A percentile compares a stretch with the other conserved stretches of the same genome.
Conservation (phyloP, 2,329 filamentous ascomycete species). For the Alternaria sp. region DNA sequence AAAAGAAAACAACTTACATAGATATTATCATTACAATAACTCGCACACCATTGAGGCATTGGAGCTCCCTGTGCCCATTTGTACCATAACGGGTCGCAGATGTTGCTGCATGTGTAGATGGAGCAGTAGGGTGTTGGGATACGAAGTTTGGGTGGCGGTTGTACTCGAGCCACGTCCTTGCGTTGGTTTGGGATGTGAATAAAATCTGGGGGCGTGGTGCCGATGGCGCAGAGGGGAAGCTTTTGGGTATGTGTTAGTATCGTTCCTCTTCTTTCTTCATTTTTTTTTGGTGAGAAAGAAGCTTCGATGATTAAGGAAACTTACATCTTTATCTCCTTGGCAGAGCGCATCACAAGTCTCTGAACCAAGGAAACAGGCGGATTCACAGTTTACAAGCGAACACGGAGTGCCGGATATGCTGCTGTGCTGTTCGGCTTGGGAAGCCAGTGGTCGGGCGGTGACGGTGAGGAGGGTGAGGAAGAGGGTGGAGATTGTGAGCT, state of each 20-base stretch:
- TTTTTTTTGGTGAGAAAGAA: too few relatives aligned
- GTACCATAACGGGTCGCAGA: background rate
- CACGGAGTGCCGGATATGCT: background rate
- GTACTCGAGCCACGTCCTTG: background rate
- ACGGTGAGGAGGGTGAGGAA: background rate
- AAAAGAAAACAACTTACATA: too few relatives aligned
- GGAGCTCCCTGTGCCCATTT: too few relatives aligned
- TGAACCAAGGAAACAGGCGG: background rate
- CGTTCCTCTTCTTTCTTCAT: too few relatives aligned
- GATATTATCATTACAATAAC: too few relatives aligned
- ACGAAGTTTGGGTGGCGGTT: background rate
- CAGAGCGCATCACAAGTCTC: background rate
- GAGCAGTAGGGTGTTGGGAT: background rate
- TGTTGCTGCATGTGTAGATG: background rate
- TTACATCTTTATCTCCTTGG: background rate
- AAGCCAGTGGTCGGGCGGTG: background rate
- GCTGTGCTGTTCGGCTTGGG: background rate
- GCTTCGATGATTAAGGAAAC: background rate
- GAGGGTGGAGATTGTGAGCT: background rate
- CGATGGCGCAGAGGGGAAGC: background rate
- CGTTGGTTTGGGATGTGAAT: background rate
- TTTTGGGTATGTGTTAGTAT: background rate
- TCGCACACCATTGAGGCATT: too few relatives aligned
- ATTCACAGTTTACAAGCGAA: background rate
- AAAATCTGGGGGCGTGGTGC: background rate